A percentile compares a stretch with the other conserved stretches of the same genome.
Conservation (phyloP, 106 monocot species). For the Platanthera guangdongensis region DNA sequence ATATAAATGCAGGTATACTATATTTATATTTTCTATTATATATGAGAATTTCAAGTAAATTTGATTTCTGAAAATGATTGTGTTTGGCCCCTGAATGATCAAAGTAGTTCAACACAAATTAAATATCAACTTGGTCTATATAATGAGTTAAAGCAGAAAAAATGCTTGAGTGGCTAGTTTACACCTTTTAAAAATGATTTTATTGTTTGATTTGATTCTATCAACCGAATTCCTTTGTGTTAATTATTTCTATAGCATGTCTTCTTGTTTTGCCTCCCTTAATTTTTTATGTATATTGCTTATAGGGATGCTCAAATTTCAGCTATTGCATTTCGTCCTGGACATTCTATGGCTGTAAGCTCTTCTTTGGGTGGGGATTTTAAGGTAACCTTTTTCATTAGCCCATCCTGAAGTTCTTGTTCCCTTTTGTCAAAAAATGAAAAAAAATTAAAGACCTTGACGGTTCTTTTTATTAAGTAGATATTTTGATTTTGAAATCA, state of each 20-base stretch:
- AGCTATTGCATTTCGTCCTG: conserved; percentile 67
- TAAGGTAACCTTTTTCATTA: conserved; percentile 41
- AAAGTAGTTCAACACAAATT: background rate
- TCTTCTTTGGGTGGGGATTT: conserved; percentile 89
- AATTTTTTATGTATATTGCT: background rate
- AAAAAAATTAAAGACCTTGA: background rate
- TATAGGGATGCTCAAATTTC: conserved; percentile 68
- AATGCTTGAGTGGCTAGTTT: background rate
- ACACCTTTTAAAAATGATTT: background rate
- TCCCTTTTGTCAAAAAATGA: background rate
- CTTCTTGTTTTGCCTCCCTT: background rate
- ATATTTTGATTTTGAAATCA: too few species aligned
- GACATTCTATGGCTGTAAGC: conserved; percentile 60
- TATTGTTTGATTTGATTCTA: background rate
- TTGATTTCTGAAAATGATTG: background rate
- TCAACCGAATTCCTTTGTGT: background rate
- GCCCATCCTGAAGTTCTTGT: background rate
- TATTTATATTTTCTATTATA: background rate
- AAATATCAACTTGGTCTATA: background rate
- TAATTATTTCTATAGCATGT: background rate
- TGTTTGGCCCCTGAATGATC: background rate
- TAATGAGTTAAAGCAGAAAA: background rate
- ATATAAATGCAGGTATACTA: background rate
- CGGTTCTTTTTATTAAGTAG: background rate
- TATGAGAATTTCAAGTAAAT: background rate